Percentiles rank a stretch among this genome's conserved stretches.
These are phyloP conservation scores for Sporisorium exsertum DNA, from an alignment of 1,284 basidiomycete genomes.

Conservation along the genomic window DNA sequence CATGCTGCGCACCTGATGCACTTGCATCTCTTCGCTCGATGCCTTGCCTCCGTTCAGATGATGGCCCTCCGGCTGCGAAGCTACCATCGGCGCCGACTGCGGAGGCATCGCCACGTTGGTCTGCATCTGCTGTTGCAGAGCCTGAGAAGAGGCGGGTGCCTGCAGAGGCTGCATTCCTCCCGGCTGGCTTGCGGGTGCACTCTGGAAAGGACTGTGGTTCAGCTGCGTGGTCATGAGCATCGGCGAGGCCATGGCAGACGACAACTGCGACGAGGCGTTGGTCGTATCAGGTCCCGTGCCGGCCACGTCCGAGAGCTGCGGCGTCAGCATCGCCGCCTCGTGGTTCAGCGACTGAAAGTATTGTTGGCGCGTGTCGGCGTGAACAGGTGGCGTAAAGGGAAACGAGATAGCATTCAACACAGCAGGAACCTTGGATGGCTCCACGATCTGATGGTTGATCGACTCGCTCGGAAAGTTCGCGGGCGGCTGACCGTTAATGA, in stretches of 20 bases:
- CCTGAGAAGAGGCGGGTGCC: slow-evolving; percentile 34
- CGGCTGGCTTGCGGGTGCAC: slow-evolving; percentile 21
- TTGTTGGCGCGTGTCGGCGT: slow-evolving; percentile 46
- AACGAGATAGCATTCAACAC: slow-evolving; percentile 60
- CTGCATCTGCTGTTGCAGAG: slow-evolving; percentile 46
- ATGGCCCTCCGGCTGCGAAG: slow-evolving; percentile 35
- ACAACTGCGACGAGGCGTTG: slow-evolving; percentile 28
- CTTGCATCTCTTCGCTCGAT: slow-evolving; percentile 42
- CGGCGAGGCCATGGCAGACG: slow-evolving; percentile 42
- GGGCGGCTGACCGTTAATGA: slow-evolving; percentile 50
- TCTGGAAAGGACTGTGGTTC: slow-evolving; percentile 41
- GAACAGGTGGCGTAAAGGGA: slow-evolving; percentile 63
- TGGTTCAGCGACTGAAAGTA: slow-evolving; percentile 48
- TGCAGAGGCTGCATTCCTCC: slow-evolving; percentile 27
- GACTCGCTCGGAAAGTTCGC: slow-evolving; percentile 50
- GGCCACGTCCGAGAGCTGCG: slow-evolving; percentile 40
- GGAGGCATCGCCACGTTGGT: slow-evolving; percentile 16
- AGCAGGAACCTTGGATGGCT: slow-evolving; percentile 58
- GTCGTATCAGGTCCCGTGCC: slow-evolving; percentile 17
- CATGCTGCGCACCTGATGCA: slow-evolving; percentile 51
- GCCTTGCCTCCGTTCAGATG: slow-evolving; percentile 28
- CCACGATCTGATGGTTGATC: slow-evolving; percentile 60
- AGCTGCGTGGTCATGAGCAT: slow-evolving; percentile 42
- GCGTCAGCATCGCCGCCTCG: slow-evolving; percentile 48
- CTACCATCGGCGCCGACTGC: slow-evolving; percentile 38